Conservation (phyloP, 768 basidiomycete genomes). For the Pleurotus djamor region DNA sequence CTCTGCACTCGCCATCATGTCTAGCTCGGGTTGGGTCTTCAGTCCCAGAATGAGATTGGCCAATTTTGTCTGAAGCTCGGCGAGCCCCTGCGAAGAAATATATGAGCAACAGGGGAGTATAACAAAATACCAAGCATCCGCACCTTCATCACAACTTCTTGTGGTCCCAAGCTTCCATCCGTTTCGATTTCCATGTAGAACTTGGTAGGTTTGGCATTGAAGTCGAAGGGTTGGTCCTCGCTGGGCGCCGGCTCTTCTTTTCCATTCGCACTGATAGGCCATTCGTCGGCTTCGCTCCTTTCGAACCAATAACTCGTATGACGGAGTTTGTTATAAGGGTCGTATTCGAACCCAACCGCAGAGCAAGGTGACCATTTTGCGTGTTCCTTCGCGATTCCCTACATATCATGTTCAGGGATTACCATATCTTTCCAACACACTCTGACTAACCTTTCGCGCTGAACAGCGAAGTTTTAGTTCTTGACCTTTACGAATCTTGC, state of each 20-base stretch:
- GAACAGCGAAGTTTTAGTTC: slow-evolving; percentile 82
- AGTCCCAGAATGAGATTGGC: slow-evolving; percentile 78
- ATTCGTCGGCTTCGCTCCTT: slow-evolving; percentile 75
- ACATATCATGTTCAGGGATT: not conserved
- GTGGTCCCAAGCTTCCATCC: slow-evolving; percentile 84
- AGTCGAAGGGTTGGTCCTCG: slow-evolving; percentile 86
- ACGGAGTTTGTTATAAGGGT: slow-evolving; percentile 94
- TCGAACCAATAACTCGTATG: slow-evolving; percentile 98
- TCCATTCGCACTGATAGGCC: slow-evolving; percentile 90
- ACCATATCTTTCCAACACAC: not conserved
- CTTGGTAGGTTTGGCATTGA: slow-evolving; percentile 79
- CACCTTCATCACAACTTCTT: slow-evolving; percentile 89
- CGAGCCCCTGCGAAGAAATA: slow-evolving; percentile 52
- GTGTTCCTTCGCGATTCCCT: slow-evolving; percentile 98
- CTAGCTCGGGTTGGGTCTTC: slow-evolving; percentile 60
- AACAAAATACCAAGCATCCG: slow-evolving; percentile 8
- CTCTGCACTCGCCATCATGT: slow-evolving; percentile 42
- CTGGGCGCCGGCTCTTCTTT: slow-evolving; percentile 77
- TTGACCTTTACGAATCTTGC: slow-evolving; percentile 93
- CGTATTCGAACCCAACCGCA: slow-evolving; percentile 95
- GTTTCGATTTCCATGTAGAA: slow-evolving; percentile 97
- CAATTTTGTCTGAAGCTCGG: slow-evolving; percentile 77
- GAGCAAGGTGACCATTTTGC: slow-evolving; percentile 99
- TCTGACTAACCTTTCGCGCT: slow-evolving; percentile 80
- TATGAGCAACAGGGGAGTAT: slow-evolving; percentile 2